phyloP scores from a whole-genome alignment of 345 rosid species.

The Gossypioides kirkii region DNA sequence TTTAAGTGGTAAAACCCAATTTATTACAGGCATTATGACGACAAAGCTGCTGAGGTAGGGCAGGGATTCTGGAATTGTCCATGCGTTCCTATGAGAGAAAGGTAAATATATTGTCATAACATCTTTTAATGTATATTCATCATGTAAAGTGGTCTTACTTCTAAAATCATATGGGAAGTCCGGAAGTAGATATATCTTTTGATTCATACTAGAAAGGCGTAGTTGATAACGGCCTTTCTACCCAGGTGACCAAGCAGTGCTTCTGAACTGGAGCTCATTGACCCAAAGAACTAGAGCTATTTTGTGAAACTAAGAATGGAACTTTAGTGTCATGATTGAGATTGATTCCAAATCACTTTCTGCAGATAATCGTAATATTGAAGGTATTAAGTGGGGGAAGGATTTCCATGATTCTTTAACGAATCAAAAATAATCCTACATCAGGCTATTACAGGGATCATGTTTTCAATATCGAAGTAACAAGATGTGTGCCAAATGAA shows the following conservation, averaged over 20 bases:
- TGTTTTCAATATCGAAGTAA: not conserved
- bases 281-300: not conserved
- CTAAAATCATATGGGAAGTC: not conserved
- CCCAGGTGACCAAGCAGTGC: not conserved
- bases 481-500: not conserved
- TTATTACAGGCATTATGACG: conserved; percentile 82
- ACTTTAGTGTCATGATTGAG: not conserved
- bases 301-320: not conserved
- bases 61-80: conserved; percentile 99
- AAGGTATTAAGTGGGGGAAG: not conserved
- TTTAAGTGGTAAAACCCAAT: conserved; percentile 5
- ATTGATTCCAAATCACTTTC: not conserved
- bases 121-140: not conserved
- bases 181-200: not conserved
- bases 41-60: conserved; percentile 79
- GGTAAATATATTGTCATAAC: conserved; percentile 37
- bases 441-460: not conserved
- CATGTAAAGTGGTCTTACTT: not conserved
- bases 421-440: not conserved
- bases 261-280: not conserved
- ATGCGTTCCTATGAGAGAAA: conserved; percentile 98
- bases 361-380: not conserved
- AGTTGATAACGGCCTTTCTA: not conserved
- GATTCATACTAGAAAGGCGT: not conserved
- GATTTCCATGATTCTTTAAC: not conserved